phyloP scores from a whole-genome alignment of 176 grass and related monocot genomes.

The Calamus simplicifolius region DNA sequence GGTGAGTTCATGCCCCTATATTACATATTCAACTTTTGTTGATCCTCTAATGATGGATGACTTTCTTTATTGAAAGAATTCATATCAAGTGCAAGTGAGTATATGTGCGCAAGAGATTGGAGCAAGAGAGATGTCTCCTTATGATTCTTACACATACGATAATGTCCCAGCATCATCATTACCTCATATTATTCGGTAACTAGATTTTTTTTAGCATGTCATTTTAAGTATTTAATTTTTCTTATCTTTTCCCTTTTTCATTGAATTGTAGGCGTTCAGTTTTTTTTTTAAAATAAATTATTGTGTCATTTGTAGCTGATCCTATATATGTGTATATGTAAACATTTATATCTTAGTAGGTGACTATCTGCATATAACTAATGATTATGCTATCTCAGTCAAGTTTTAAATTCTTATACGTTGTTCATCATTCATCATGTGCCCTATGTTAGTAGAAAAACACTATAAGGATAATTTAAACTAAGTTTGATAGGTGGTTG shows the following conservation, averaged over 20 bases:
- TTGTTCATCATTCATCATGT: too few relatives aligned
- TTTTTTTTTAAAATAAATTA: not conserved
- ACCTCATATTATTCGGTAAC: slow-evolving; percentile 57
- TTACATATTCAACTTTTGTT: slow-evolving; percentile 15
- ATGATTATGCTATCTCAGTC: too few relatives aligned
- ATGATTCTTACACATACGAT: slow-evolving; percentile 65
- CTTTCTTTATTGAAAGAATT: slow-evolving; percentile 40
- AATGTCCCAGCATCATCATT: slow-evolving; percentile 57
- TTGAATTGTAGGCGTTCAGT: not conserved
- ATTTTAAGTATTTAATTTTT: slow-evolving; percentile 15
- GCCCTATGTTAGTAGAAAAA: too few relatives aligned
- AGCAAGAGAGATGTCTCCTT: slow-evolving; percentile 49
- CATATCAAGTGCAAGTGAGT: slow-evolving; percentile 56
- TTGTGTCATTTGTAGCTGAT: too few relatives aligned
- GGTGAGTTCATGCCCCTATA: slow-evolving; percentile 28
- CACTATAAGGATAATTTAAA: too few relatives aligned
- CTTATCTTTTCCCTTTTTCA: not conserved
- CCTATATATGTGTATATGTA: too few relatives aligned
- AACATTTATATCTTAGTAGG: too few relatives aligned
- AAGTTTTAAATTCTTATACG: too few relatives aligned
- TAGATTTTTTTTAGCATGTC: slow-evolving; percentile 7
- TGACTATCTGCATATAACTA: too few relatives aligned
- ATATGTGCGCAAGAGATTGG: slow-evolving; percentile 56
- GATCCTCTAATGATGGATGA: slow-evolving; percentile 21
- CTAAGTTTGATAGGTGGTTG: too few relatives aligned